Base-by-base conservation (phyloP, 176 grass and related monocot genomes). In the Poa pratensis region DNA sequence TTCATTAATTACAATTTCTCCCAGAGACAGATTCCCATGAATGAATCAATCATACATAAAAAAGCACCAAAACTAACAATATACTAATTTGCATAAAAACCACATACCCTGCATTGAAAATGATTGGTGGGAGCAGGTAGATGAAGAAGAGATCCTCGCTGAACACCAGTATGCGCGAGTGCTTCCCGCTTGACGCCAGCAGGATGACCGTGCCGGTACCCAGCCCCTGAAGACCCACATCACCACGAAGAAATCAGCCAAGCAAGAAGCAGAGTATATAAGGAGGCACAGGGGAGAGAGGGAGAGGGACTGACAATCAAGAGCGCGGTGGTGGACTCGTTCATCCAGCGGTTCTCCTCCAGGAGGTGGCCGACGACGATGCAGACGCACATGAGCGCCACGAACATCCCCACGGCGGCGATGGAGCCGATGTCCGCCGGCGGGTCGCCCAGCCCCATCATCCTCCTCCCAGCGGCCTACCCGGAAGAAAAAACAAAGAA, bases 131-230 rank as follows among this genome's bases (percentile, higher is more conserved):
- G 11, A 95, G 93, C 83, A 95, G 69, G 78, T 95, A 95, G 11
- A 90, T 95, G 86, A 95, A 95, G 88, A 95, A 95, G 27, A 95
- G 83, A 40, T 95, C 93, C 79, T 95, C 93, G 79, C 93, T 95
- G 69, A 95, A 95, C 20, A 87, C 66, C 7, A 95, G 80, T 62
- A 95, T 39, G 24, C 73, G 88, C 13, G 93, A 93, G 32, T 91
- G 85, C 83, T 83, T 93, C 83, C 86, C 77, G 50, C 85, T 81
- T 12, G 90, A 92, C 46, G 66, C 87, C 17, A 95, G 22, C 30
- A 95, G 77, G 82, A 95, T 93, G 19, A 95, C 83, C 3, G 58
- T 81, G 60, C 93, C 93, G 24, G 93, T 87, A 22, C 88, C 87
- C 28, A 95, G 73, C 76, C 93, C 93, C 93, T 95, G 82, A 75